Evolutionary conservation across 306 rosid species (phyloP), one percentile per base, ranked within the genome.

Genomic region (Pyrus betulifolia): DNA sequence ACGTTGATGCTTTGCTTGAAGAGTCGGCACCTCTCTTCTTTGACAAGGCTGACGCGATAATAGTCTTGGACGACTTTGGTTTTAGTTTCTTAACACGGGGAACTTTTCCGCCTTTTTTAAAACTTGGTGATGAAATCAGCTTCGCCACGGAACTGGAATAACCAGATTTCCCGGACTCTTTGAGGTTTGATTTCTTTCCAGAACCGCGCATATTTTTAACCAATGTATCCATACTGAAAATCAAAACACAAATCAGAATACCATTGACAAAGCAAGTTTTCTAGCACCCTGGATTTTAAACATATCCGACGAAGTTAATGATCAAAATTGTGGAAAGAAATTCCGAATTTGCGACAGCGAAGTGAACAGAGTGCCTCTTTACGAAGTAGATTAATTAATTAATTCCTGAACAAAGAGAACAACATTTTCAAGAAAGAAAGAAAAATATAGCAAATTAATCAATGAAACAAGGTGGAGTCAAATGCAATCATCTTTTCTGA

Each of bases 181-280:
- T 63, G 45, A 51, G 61, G 28, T 68, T 80, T 80, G 80, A 55
- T 79, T 83, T 80, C 84, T 85, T 87, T 79, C 77, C 87, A 76
- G 86, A 67, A 60, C 67, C 86, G 74, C 45, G 85, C 96, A 92
- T 92, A 80, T 69, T 77, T 80, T 76, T 75, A 38, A 79, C n/a
- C 78, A 77, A 80, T 52, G 79, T 77, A 25, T 30, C 72, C 65
- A 27, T 77, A 80, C 88, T 82, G 86, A 79, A 61, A 82, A 62
- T 75, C 66, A 11, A 70, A 18, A 44, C 46, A 74, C 28, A 81
- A 46, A 79, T 67, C 8, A 17, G 70, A 21, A 72, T 33, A 62
- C 33, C 12, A 76, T 27, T 38, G 68, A 64, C 18, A 49, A 15
- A 49, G 0, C 54, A 49, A 18, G 21, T 51, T 49, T 55, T 25